Evolutionary conservation across 2,329 filamentous ascomycete genomes (phyloP), one percentile per base, ranked within the genome.

Genomic region (Scolecobasidium constrictum): DNA sequence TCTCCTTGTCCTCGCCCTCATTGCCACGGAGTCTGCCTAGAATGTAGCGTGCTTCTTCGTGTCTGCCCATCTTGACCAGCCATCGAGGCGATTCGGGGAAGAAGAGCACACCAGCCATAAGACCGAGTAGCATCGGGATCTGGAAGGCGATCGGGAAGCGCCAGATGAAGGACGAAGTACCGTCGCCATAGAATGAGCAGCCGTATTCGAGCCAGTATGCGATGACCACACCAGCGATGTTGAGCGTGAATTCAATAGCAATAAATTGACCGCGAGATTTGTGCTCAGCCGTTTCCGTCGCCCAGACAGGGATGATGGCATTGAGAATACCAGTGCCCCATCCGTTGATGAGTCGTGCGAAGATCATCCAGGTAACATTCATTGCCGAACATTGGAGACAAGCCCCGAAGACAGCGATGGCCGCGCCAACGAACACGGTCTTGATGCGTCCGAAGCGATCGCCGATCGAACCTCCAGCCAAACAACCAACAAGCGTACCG

Each of bases 141-240:
- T 70, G 67, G 43, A 68, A 69, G 3, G 63, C 66, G 13, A 69
- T 57, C 2, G 65, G 67, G 40, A 69, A 67, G n/a, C 44, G 18
- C 44, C 44, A 46, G 4, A 17, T 15, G 3, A 43, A 41, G 5
- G 35, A 19, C 11, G 40, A 35, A 2, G 61, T 63, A 9, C 75
- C 75, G 23, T 69, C 66, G 0, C 74, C 76, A 7, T 76, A 64
- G 53, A 72, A 74, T 5, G 68, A 69, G 44, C 73, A 67, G 3
- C 75, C 78, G 48, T 57, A 66, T 40, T 64, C 62, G 7, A 67
- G 50, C 63, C 63, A 67, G 47, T 83, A 83, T 3, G 72, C 61
- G 26, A 78, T 65, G 16, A 78, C 73, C 1, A 83, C 77, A 52
- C 80, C 80, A 38, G 83, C 77, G 47, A 84, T 83, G 53, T 85